These are phyloP conservation scores for Suhomyces xylopsoci DNA, from an alignment of 805 yeast species.

Conservation along the genomic window DNA sequence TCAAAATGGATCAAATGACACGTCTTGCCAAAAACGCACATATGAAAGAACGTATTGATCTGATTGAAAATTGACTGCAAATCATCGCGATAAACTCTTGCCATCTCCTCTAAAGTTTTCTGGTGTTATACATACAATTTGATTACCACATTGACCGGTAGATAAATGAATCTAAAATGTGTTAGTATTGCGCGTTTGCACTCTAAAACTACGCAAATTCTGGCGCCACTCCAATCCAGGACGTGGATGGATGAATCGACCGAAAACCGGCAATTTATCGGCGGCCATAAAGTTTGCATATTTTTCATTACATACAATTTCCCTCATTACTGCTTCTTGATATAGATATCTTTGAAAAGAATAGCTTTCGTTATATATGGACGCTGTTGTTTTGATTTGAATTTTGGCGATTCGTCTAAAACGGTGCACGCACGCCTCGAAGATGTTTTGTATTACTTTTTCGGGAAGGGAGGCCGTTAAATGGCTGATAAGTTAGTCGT, in stretches of 20 bases:
- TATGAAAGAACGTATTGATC: background rate
- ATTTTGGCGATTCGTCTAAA: conserved; percentile 9
- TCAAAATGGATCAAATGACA: background rate
- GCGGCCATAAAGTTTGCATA: background rate
- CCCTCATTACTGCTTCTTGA: conserved; percentile 20
- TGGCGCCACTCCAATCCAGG: background rate
- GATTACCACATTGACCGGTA: conserved; percentile 99
- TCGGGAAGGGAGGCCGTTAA: conserved; percentile 1
- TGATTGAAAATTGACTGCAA: background rate
- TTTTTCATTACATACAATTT: conserved; percentile 22
- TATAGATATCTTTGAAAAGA: conserved; percentile 1
- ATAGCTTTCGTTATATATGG: conserved; percentile 4
- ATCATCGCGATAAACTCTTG: background rate
- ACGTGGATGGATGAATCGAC: background rate
- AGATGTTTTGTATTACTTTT: conserved; percentile 1
- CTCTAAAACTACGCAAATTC: background rate
- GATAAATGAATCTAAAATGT: conserved; percentile 78
- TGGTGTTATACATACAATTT: conserved; percentile 56
- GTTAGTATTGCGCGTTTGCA: conserved; percentile 12
- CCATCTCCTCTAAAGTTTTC: background rate
- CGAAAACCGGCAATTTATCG: background rate
- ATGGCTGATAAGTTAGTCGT: background rate
- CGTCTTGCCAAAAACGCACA: background rate
- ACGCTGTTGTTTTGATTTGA: conserved; percentile 6
- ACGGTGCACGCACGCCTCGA: conserved; percentile 18